These are phyloP conservation scores for Fusarium pseudonygamai DNA, from an alignment of 2,329 filamentous ascomycete species.

Conservation along the genomic window DNA sequence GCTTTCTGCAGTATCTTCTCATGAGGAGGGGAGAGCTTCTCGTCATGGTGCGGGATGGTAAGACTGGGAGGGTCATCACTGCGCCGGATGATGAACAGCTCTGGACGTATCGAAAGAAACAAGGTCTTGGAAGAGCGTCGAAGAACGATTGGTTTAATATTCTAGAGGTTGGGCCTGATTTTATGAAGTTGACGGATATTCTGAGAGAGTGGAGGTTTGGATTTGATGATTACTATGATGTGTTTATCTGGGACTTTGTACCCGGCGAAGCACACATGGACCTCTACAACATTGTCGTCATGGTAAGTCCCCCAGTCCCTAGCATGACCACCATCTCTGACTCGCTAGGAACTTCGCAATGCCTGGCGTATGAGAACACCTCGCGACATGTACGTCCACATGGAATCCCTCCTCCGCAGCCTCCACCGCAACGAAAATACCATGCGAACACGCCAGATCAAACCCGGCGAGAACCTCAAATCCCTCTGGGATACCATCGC, in stretches of 20 bases:
- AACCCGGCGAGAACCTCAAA: conserved; percentile 32
- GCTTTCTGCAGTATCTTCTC: conserved; percentile 43
- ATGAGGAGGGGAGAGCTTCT: conserved; percentile 42
- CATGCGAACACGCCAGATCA: conserved; percentile 39
- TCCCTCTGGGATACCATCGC: conserved; percentile 40
- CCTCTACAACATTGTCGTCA: conserved; percentile 33
- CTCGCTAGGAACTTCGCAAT: conserved; percentile 38
- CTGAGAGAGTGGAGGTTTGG: conserved; percentile 42
- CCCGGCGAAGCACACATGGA: conserved; percentile 25
- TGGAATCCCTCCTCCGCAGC: conserved; percentile 33
- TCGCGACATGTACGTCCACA: conserved; percentile 37
- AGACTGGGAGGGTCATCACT: conserved; percentile 44
- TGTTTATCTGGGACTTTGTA: conserved; percentile 44
- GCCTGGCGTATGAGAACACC: conserved; percentile 40
- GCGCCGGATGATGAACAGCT: conserved; percentile 39
- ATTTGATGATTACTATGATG: conserved; percentile 44
- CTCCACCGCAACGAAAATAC: conserved; percentile 37
- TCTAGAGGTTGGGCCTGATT: conserved; percentile 37
- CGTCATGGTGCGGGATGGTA: conserved; percentile 44
- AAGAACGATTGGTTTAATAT: conserved; percentile 41
- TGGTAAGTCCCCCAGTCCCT: conserved; percentile 1
- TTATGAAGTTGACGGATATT: conserved; percentile 38
- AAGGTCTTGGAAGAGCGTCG: conserved; percentile 40
- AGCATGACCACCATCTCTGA: rapidly evolving
- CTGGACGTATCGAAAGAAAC: conserved; percentile 41